Evolutionary conservation across 495 filamentous ascomycete species (phyloP).

Genomic region (Xylaria castorea): DNA sequence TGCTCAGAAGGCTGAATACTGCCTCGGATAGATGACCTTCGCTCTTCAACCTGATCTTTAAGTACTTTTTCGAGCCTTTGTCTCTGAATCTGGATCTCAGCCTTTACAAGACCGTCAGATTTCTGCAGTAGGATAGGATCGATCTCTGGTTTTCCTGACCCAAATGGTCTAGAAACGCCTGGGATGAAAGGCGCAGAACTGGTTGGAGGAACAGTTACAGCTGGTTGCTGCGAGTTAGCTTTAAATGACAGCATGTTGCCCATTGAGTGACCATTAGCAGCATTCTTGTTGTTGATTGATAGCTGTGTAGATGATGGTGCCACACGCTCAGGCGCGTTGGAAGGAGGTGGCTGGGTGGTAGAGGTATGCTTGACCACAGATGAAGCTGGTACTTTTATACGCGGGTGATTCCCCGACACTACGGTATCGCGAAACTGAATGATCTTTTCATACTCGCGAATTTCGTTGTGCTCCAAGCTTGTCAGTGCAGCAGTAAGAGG

Average conservation of each 20-base stretch:
- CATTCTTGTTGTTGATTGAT: conserved; percentile 15
- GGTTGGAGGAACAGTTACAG: conserved; percentile 38
- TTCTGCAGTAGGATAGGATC: conserved; percentile 84
- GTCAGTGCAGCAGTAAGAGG: conserved; percentile 31
- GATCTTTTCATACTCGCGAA: conserved; percentile 74
- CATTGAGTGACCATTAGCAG: conserved; percentile 38
- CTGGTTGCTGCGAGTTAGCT: conserved; percentile 44
- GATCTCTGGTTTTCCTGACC: conserved; percentile 49
- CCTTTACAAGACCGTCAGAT: conserved; percentile 80
- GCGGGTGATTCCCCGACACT: conserved; percentile 74
- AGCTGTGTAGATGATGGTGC: conserved; percentile 37
- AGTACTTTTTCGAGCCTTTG: conserved; percentile 79
- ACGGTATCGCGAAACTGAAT: conserved; percentile 77
- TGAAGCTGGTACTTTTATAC: conserved; percentile 59
- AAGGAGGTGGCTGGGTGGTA: conserved; percentile 45
- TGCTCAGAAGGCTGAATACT: conserved; percentile 67
- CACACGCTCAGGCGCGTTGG: conserved; percentile 36
- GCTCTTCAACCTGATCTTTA: conserved; percentile 75
- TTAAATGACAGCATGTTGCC: conserved; percentile 48
- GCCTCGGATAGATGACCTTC: conserved; percentile 57
- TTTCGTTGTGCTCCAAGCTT: conserved; percentile 45
- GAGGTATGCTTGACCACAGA: conserved; percentile 41
- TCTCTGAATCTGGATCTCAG: conserved; percentile 80
- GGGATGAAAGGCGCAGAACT: conserved; percentile 35
- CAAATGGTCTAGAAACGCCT: conserved; percentile 41